Evolutionary conservation across 1,284 basidiomycete genomes (phyloP).

Genomic region (Cryptococcus sp.): DNA sequence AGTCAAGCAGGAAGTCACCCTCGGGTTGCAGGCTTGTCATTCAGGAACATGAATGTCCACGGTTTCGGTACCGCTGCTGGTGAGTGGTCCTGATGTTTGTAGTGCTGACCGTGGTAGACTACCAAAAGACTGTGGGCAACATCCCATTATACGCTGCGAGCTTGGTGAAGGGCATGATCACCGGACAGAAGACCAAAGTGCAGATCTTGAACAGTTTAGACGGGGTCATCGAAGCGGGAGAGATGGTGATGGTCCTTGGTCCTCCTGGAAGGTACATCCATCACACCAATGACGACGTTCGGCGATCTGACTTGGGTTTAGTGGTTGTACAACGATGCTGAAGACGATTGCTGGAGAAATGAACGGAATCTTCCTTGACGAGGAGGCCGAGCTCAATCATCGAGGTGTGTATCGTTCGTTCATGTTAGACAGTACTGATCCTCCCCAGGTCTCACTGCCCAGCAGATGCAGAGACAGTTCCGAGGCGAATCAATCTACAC

Average conservation of each 20-base stretch:
- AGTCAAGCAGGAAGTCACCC: conserved; percentile 29
- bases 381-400: conserved; percentile 51
- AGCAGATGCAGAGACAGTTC: conserved; percentile 51
- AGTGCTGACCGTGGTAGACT: conserved; percentile 31
- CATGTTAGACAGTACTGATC: no score
- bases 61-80: conserved; percentile 52
- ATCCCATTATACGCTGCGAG: conserved; percentile 44
- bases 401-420: conserved; percentile 35
- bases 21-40: conserved; percentile 53
- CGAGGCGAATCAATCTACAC: conserved; percentile 56
- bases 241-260: conserved; percentile 60
- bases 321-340: conserved; percentile 64
- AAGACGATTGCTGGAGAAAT: conserved; percentile 61
- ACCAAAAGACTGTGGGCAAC: conserved; percentile 56
- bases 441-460: conserved; percentile 43
- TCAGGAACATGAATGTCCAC: conserved; percentile 52
- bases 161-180: conserved; percentile 40
- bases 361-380: conserved; percentile 56
- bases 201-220: conserved; percentile 56
- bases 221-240: conserved; percentile 53
- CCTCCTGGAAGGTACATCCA: conserved; percentile 61
- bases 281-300: not conserved
- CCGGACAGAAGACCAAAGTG: conserved; percentile 47
- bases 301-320: conserved; percentile 18
- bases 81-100: conserved; percentile 4